Percentiles rank a stretch among this genome's conserved stretches.
These are phyloP conservation scores for Backusella tuberculispora DNA, from an alignment of 192 early-diverging fungal genomes.

Conservation along the genomic window DNA sequence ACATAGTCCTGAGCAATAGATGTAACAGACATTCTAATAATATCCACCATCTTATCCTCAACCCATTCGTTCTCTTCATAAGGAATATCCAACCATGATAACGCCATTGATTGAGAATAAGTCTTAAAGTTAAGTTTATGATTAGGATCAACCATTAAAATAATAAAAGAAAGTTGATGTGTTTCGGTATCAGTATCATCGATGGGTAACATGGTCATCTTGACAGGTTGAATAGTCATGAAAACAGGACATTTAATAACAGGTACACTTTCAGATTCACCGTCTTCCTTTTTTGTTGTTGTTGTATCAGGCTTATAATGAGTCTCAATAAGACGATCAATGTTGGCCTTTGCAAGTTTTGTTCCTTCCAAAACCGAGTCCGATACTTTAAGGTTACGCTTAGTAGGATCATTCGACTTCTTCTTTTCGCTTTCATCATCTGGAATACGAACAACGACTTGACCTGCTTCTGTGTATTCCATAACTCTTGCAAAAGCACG, in stretches of 20 bases:
- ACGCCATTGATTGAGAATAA: slow-evolving; percentile 55
- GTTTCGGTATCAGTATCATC: slow-evolving; percentile 32
- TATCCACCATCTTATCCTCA: slow-evolving; percentile 57
- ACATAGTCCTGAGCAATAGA: slow-evolving; percentile 65
- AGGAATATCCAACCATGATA: slow-evolving; percentile 56
- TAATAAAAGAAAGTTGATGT: slow-evolving; percentile 39
- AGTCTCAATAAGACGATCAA: slow-evolving; percentile 56
- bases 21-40: slow-evolving; percentile 50
- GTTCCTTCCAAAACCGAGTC: slow-evolving; percentile 55
- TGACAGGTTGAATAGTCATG: slow-evolving; percentile 58
- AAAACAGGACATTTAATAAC: slow-evolving; percentile 59
- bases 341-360: slow-evolving; percentile 58
- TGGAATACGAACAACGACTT: slow-evolving; percentile 54
- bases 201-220: slow-evolving; percentile 42
- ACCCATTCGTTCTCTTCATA: slow-evolving; percentile 70
- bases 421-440: slow-evolving; percentile 24
- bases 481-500: slow-evolving; percentile 57
- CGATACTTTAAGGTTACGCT: slow-evolving; percentile 55
- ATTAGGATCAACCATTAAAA: slow-evolving; percentile 56
- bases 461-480: slow-evolving; percentile 63
- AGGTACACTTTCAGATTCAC: slow-evolving; percentile 25
- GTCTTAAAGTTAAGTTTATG: slow-evolving; percentile 56
- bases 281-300: slow-evolving; percentile 16
- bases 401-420: slow-evolving; percentile 15
- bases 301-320: slow-evolving; percentile 43